These are phyloP conservation scores for Didymella pinodella DNA, from an alignment of 2,329 filamentous ascomycete genomes.

Conservation along the genomic window DNA sequence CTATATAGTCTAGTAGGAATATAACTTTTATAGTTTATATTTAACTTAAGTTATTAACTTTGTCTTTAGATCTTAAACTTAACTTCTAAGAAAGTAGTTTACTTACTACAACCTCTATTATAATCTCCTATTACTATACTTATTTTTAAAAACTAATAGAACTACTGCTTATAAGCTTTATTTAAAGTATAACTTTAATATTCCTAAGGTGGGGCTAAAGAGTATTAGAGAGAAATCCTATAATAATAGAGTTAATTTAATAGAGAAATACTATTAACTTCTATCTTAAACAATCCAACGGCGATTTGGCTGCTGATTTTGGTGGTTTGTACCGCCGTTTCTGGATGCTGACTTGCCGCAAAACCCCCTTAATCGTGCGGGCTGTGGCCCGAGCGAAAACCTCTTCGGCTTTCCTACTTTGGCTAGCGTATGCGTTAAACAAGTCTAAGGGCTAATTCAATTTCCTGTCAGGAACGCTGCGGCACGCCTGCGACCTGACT, in stretches of 20 bases:
- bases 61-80: too few relatives aligned
- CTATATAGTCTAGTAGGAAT: too few relatives aligned
- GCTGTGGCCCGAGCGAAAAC: background rate
- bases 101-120: too few relatives aligned
- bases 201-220: background rate
- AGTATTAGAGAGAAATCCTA: too few relatives aligned
- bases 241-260: too few relatives aligned
- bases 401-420: background rate
- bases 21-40: too few relatives aligned
- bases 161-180: too few relatives aligned
- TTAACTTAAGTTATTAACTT: too few relatives aligned
- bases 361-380: background rate
- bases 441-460: background rate
- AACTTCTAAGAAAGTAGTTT: too few relatives aligned
- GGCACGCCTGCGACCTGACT: background rate
- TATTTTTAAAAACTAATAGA: too few relatives aligned
- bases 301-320: background rate
- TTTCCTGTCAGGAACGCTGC: background rate
- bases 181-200: too few relatives aligned
- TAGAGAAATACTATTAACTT: background rate
- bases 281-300: conserved; percentile 1
- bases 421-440: background rate
- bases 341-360: background rate
- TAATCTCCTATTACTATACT: too few relatives aligned
- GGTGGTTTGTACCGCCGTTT: background rate